These are phyloP conservation scores for Rosa persica DNA, from an alignment of 306 rosid species.

Conservation along the genomic window DNA sequence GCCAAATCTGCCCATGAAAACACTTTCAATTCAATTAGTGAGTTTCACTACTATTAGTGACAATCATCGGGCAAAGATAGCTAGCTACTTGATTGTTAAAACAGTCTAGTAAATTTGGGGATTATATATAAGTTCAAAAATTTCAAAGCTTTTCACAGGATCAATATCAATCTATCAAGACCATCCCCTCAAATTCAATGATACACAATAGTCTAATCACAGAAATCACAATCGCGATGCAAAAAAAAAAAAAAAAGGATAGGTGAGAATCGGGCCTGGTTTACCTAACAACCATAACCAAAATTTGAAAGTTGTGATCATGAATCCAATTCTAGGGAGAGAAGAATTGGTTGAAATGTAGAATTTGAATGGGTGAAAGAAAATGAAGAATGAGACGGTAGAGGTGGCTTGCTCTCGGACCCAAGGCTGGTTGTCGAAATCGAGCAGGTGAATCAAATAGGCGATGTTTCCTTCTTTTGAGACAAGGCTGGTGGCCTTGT, in stretches of 20 bases:
- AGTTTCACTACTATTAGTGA: no score
- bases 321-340: background rate
- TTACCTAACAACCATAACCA: conserved; percentile 17
- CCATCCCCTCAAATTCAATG: background rate
- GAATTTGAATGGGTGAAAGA: background rate
- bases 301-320: background rate
- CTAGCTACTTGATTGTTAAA: no score
- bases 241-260: background rate
- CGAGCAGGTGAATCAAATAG: no score
- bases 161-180: background rate
- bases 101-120: background rate
- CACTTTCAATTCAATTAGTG: no score
- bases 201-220: background rate
- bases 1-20: no score
- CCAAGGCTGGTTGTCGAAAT: no score
- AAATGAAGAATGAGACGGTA: background rate
- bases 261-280: conserved; percentile 7
- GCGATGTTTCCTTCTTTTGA: no score
- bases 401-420: no score
- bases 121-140: background rate
- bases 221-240: background rate
- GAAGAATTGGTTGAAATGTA: background rate
- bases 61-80: no score
- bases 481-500: no score
- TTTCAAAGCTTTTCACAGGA: background rate